Evolutionary conservation across 2,329 filamentous ascomycete species (phyloP).

Genomic region (Pochonia chlamydosporia): DNA sequence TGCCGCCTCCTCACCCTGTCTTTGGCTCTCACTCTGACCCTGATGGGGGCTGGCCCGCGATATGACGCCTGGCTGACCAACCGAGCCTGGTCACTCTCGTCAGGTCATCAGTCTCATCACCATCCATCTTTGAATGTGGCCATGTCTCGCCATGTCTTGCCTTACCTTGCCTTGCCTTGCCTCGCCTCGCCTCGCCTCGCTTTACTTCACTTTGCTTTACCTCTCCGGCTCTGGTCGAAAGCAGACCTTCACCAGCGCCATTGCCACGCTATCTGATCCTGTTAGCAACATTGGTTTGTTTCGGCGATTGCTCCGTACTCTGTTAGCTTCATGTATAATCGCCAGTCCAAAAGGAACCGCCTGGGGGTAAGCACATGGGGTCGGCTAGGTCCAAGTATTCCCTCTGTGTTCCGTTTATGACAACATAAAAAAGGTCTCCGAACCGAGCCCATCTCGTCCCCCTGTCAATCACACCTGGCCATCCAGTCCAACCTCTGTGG

Average conservation of each 20-base stretch:
- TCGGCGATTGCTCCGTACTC: not conserved
- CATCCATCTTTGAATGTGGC: not conserved
- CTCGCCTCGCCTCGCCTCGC: not conserved
- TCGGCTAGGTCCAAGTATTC: too few species aligned
- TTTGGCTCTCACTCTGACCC: constrained; percentile 1
- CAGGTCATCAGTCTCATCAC: not conserved
- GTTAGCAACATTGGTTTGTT: not conserved
- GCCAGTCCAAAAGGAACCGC: too few species aligned
- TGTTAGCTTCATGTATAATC: not conserved
- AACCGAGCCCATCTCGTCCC: not conserved
- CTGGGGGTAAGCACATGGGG: too few species aligned
- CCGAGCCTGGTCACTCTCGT: constrained; percentile 2
- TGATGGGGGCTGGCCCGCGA: too few species aligned
- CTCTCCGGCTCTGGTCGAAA: too few species aligned
- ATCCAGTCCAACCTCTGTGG: constrained; percentile 2
- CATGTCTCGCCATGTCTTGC: constrained; percentile 10
- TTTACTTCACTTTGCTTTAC: too few species aligned
- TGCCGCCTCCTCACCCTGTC: too few species aligned
- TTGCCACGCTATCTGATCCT: not conserved
- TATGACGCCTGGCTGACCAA: constrained; percentile 4
- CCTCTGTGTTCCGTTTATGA: too few species aligned
- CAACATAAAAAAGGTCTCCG: not conserved
- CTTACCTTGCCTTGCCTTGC: constrained; percentile 6
- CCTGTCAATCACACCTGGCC: not conserved
- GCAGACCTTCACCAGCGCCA: too few species aligned